Evolutionary conservation across 1,284 basidiomycete species (phyloP), one percentile per base, ranked within the genome.

Genomic region (Cystobasidium sp.): DNA sequence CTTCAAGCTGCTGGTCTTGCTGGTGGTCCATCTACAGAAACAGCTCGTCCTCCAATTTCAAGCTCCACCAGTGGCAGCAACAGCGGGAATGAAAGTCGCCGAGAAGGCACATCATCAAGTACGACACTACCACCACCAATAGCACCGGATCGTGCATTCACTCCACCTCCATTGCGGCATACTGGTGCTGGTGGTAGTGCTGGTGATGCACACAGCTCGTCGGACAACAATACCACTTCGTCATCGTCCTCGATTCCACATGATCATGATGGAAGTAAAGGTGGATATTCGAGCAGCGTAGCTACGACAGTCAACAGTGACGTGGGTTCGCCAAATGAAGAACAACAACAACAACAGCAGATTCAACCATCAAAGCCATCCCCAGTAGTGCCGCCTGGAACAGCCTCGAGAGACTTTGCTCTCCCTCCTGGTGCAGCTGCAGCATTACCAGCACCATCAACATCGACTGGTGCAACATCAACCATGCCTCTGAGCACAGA

Each of bases 181-280:
- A 12, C 18, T 14, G 64, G 14, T 18, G 22, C 63, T 53, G 47
- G 41, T 7, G n/a, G 12, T 63, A n/a, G 8, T 18, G 37, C 64
- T 52, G 51, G 41, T n/a, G 20, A 9, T 20, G 31, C 61, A 6
- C 61, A 22, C 43, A 47, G 22, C 31, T 63, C 61, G 44, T 63
- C 61, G 7, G 61, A 47, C 51, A 47, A 47, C 18, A 47, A 31
- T 43, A 47, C 49, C 31, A 52, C 47, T 37, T 66, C 64, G 41
- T 51, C 64, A 52, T 66, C 64, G n/a, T 66, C 64, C 22, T 63
- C 61, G 61, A 49, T 63, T n/a, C 61, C 61, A 37, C 61, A 63
- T 1, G 43, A 41, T 44, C 6, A 16, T 18, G 43, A n/a, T n/a
- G n/a, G n/a, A n/a, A n/a, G n/a, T n/a, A n/a, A n/a, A n/a, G n/a